Evolutionary conservation across 2,329 filamentous ascomycete species (phyloP).

Genomic region (Colletotrichum truncatum): DNA sequence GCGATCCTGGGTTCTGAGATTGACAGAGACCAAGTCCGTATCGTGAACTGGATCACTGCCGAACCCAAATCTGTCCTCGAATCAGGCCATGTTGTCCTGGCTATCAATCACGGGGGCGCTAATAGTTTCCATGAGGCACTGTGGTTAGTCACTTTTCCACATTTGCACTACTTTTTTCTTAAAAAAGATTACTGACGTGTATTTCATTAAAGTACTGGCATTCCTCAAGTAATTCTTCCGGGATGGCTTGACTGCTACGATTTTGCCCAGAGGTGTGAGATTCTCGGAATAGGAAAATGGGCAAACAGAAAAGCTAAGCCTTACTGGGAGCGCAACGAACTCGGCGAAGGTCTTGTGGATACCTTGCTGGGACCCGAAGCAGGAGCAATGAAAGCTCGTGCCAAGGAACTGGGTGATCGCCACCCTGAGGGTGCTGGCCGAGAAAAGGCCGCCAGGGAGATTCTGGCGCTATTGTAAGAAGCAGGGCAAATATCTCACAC

Average conservation of each 20-base stretch:
- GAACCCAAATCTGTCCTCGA: constrained; percentile 48
- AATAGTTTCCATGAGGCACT: constrained; percentile 52
- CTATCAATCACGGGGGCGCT: constrained; percentile 57
- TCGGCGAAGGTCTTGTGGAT: neutral
- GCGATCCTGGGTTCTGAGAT: constrained; percentile 37
- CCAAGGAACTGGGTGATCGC: neutral
- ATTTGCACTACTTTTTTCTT: neutral
- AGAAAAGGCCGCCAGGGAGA: neutral
- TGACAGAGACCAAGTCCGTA: constrained; percentile 41
- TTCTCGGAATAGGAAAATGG: constrained; percentile 21
- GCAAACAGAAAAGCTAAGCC: constrained; percentile 30
- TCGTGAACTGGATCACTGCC: constrained; percentile 49
- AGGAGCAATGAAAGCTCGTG: neutral
- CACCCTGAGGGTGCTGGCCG: neutral
- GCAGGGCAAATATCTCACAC: too few relatives aligned
- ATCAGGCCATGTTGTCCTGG: constrained; percentile 47
- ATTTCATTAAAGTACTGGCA: neutral
- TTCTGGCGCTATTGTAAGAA: neutral
- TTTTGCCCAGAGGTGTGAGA: constrained; percentile 16
- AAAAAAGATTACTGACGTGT: neutral
- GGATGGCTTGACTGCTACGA: constrained; percentile 21
- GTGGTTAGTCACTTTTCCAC: constrained; percentile 33
- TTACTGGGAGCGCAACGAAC: neutral
- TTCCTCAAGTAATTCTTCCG: constrained; percentile 15
- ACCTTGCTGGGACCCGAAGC: neutral